Evolutionary conservation across 805 yeast species (phyloP).

Genomic region (Limtongia smithiae): DNA sequence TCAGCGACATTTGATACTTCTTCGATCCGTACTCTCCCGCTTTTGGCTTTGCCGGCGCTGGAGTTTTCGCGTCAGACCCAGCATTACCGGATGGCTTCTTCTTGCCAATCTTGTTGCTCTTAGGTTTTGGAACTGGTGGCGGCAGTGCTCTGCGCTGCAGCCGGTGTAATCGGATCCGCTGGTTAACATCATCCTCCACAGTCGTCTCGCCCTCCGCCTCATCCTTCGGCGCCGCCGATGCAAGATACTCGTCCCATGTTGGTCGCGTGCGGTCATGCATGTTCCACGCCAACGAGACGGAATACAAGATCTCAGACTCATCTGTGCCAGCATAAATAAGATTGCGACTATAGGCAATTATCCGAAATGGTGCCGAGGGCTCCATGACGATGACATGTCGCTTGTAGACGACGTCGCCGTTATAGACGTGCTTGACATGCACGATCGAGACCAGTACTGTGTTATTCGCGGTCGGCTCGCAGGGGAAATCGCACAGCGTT

Average conservation of each 20-base stretch:
- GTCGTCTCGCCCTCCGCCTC: not conserved
- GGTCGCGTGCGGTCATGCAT: conserved; percentile 1
- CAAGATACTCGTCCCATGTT: conserved; percentile 7
- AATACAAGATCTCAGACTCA: conserved; percentile 10
- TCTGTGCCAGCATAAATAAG: conserved; percentile 17
- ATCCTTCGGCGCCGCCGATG: not conserved
- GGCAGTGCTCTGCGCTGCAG: not conserved
- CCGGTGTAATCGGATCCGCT: not conserved
- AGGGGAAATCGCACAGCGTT: conserved; percentile 12
- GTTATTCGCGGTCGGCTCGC: conserved; percentile 11
- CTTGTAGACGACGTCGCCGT: conserved; percentile 5
- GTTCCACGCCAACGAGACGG: conserved; percentile 12
- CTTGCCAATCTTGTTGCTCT: too few species aligned
- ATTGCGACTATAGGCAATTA: conserved; percentile 8
- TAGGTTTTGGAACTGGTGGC: too few species aligned
- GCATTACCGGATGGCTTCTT: too few species aligned
- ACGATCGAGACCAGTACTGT: conserved; percentile 10
- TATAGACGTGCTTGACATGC: conserved; percentile 4
- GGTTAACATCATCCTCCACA: not conserved
- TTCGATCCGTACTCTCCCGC: too few species aligned
- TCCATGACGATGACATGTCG: conserved; percentile 14
- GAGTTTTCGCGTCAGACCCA: too few species aligned
- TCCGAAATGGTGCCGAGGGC: conserved; percentile 13
- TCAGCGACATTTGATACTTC: too few species aligned
- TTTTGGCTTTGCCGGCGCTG: too few species aligned